phyloP scores from a whole-genome alignment of 192 early-diverging fungal genomes.

The Umbelopsis isabellina region DNA sequence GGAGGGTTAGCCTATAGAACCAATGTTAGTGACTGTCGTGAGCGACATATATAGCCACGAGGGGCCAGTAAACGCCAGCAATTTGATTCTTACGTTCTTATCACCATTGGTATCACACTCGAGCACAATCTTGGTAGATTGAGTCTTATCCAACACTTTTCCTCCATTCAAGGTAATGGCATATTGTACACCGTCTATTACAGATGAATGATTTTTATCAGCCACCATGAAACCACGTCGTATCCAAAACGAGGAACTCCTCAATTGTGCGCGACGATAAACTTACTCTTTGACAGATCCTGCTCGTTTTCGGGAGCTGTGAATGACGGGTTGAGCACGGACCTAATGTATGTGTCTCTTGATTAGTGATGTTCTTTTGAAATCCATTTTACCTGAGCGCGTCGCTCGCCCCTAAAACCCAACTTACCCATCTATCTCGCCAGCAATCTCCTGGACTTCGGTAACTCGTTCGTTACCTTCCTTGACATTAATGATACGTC shows the following conservation, averaged over 20 bases:
- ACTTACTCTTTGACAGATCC: constrained; percentile 35
- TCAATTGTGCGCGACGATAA: no score
- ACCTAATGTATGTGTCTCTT: not conserved
- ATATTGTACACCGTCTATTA: constrained; percentile 32
- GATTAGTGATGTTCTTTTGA: not conserved
- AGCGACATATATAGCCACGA: no score
- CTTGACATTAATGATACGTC: constrained; percentile 22
- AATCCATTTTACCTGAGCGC: not conserved
- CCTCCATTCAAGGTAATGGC: constrained; percentile 32
- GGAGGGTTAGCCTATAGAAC: not conserved
- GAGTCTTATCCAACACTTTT: constrained; percentile 11
- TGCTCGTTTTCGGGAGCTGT: constrained; percentile 13
- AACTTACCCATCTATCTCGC: constrained; percentile 21
- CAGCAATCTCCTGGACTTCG: constrained; percentile 19
- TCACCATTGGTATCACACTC: constrained; percentile 34
- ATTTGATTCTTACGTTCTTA: constrained; percentile 26
- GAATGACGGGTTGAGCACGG: constrained; percentile 7
- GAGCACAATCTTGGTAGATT: constrained; percentile 35
- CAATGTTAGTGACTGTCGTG: no score
- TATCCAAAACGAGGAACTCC: no score
- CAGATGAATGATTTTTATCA: not conserved
- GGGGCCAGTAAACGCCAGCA: no score
- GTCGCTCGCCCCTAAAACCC: not conserved
- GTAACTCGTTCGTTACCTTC: constrained; percentile 18
- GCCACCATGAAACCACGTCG: not conserved